Percentiles rank a stretch among this genome's conserved stretches.
phyloP scores from a whole-genome alignment of 169 alveolate species.

The Babesia ovis region DNA sequence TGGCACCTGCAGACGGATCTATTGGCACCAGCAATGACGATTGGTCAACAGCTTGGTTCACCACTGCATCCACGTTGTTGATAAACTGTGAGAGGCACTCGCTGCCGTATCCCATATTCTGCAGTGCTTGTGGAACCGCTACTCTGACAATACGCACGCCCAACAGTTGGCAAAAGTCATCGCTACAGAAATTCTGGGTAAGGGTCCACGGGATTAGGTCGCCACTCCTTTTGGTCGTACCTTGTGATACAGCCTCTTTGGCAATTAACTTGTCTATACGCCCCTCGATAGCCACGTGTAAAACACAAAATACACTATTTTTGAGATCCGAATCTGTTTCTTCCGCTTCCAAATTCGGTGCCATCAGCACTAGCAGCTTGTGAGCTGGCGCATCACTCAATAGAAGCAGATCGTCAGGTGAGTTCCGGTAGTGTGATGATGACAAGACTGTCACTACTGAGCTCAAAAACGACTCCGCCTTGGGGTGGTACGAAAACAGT shows the following conservation, averaged over 20 bases:
- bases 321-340: conserved; percentile 39
- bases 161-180: conserved; percentile 89
- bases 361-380: conserved; percentile 89
- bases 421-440: conserved; percentile 98
- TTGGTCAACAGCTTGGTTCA: conserved; percentile 19
- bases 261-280: conserved; percentile 82
- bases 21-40: conserved; percentile 52
- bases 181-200: conserved; percentile 93
- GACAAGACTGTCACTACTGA: conserved; percentile 94
- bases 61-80: conserved; percentile 52
- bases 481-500: conserved; percentile 94
- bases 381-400: conserved; percentile 99
- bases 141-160: conserved; percentile 95
- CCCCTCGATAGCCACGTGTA: conserved; percentile 92
- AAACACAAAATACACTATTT: conserved; percentile 86
- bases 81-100: conserved; percentile 88
- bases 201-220: conserved; percentile 98
- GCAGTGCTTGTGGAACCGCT: conserved; percentile 98
- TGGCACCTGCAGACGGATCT: conserved; percentile 26
- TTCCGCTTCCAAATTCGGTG: conserved; percentile 5
- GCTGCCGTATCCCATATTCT: conserved; percentile 97
- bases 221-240: conserved; percentile 90
- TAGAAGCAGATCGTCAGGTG: conserved; percentile 98
- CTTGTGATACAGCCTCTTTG: conserved; percentile 75
- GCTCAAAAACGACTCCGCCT: conserved; percentile 94